Percentiles rank a stretch among this genome's conserved stretches.
phyloP scores from a whole-genome alignment of 441 rosid genomes.

The Viola pubescens region DNA sequence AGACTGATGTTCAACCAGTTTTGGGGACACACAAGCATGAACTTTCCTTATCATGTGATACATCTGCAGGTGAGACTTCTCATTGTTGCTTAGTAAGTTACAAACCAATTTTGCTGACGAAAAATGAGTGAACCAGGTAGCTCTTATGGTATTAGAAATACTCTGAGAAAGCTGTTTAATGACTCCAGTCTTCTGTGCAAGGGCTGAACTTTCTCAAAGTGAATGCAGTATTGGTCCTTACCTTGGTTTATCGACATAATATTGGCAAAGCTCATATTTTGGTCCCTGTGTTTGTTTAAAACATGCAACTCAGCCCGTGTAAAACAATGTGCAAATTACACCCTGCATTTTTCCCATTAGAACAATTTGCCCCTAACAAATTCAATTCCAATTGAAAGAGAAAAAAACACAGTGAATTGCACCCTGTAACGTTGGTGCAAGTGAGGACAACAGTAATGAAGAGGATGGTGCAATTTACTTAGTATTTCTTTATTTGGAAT shows the following conservation, averaged over 20 bases:
- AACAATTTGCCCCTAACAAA: no score
- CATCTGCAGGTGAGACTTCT: constrained; percentile 30
- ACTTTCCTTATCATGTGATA: constrained; percentile 45
- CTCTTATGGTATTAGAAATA: constrained; percentile 24
- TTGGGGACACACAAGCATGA: constrained; percentile 31
- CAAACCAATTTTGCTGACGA: constrained; percentile 32
- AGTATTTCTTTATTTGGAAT: no score
- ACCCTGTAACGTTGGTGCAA: no score
- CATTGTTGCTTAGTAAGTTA: constrained; percentile 26
- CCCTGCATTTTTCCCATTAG: no score
- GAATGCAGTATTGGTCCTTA: constrained; percentile 34
- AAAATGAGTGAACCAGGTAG: constrained; percentile 22
- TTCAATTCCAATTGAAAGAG: no score
- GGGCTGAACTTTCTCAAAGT: constrained; percentile 23
- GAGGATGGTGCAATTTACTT: no score
- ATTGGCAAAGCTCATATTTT: no score
- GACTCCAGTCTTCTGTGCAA: constrained; percentile 12
- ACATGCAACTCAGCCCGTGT: no score
- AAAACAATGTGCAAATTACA: no score
- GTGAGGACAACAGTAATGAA: no score
- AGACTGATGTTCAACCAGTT: constrained; percentile 25
- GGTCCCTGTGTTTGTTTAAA: no score
- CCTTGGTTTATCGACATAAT: constrained; percentile 33
- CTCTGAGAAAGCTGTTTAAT: constrained; percentile 24
- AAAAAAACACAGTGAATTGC: no score